Evolutionary conservation across 2,329 filamentous ascomycete genomes (phyloP), one percentile per base, ranked within the genome.

Genomic region (Monilinia vaccinii-corymbosi): DNA sequence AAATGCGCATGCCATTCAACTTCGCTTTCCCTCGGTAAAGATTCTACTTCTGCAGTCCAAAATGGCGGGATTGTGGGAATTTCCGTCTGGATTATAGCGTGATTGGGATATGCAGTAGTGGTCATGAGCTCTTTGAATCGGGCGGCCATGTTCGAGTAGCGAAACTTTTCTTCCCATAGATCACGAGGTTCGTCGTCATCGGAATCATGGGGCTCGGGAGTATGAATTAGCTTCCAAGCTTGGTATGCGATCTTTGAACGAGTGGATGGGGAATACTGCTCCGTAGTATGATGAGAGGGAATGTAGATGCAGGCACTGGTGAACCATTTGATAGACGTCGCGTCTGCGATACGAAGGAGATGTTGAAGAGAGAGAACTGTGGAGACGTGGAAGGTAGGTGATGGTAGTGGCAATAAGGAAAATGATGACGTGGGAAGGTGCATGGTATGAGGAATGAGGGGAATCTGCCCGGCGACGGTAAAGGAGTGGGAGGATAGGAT

Each of bases 401-500:
- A 53, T 25, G 42, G 13, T 38, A n/a, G 21, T 8, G 34, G 21
- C 16, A 32, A n/a, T 10, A 6, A 4, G 4, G 13, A 25, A n/a
- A 23, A 11, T n/a, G 34, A 59, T 31, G 60, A 13, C 2, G 28
- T 23, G 32, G 81, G 79, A 2, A 89, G 72, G 2, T 74, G 68
- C 93, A 97, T 97, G 4, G 82, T 86, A 4, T 85, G 81, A 0
- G 94, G 92, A 6, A 93, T 75, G 4, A 99, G 80, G 1, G 93
- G 91, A 53, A 99, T 97, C 73, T 97, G 94, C 0, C 94, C 94
- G 0, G 94, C 92, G 40, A 97, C 79, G 58, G 85, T 85, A 18
- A 93, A 64, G 70, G 46, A 68, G 67, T 21, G 49, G 62, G 69
- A 63, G 32, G 71, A 56, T 3, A 68, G 66, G 9, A 60, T 36